Evolutionary conservation across 2,329 filamentous ascomycete species (phyloP).

Genomic region (Microcera coccophila): DNA sequence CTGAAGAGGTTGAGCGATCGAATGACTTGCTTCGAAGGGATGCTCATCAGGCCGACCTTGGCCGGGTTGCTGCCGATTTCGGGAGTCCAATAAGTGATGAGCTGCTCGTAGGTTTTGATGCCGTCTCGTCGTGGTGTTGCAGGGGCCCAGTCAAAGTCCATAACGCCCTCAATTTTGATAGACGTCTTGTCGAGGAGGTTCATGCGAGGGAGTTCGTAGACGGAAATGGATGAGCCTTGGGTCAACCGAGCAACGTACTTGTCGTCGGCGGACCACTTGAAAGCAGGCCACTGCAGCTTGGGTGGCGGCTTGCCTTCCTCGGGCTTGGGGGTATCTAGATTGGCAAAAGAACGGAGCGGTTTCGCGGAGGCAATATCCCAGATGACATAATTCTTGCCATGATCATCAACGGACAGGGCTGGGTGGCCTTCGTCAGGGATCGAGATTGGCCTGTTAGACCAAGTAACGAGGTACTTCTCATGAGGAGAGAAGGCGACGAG

Average conservation of each 20-base stretch:
- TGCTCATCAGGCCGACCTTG: slow-evolving; percentile 93
- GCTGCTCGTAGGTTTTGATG: slow-evolving; percentile 87
- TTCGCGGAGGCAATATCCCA: slow-evolving; percentile 92
- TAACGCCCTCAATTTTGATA: slow-evolving; percentile 93
- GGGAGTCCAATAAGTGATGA: slow-evolving; percentile 98
- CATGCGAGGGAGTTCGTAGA: slow-evolving; percentile 88
- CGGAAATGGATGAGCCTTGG: slow-evolving; percentile 81
- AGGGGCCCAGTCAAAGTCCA: slow-evolving; percentile 98
- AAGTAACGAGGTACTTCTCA: slow-evolving; percentile 92
- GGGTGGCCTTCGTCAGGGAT: slow-evolving; percentile 86
- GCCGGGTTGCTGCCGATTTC: slow-evolving; percentile 97
- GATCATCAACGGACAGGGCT: slow-evolving; percentile 82
- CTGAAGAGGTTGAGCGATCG: slow-evolving; percentile 97
- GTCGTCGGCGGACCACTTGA: slow-evolving; percentile 98
- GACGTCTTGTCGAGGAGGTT: slow-evolving; percentile 83
- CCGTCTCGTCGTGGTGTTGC: slow-evolving; percentile 76
- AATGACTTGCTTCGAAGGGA: slow-evolving; percentile 91
- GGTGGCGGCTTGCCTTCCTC: slow-evolving; percentile 62
- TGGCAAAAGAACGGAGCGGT: slow-evolving; percentile 88
- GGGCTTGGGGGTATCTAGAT: slow-evolving; percentile 68
- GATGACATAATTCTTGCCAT: slow-evolving; percentile 98
- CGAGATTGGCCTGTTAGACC: slow-evolving; percentile 90
- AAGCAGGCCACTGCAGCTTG: slow-evolving; percentile 96
- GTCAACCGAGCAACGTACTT: slow-evolving; percentile 93
- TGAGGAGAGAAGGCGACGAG: slow-evolving; percentile 91